A percentile compares a stretch with the other conserved stretches of the same genome.
Conservation (phyloP, 2,329 filamentous ascomycete genomes). For the Pochonia chlamydosporia region DNA sequence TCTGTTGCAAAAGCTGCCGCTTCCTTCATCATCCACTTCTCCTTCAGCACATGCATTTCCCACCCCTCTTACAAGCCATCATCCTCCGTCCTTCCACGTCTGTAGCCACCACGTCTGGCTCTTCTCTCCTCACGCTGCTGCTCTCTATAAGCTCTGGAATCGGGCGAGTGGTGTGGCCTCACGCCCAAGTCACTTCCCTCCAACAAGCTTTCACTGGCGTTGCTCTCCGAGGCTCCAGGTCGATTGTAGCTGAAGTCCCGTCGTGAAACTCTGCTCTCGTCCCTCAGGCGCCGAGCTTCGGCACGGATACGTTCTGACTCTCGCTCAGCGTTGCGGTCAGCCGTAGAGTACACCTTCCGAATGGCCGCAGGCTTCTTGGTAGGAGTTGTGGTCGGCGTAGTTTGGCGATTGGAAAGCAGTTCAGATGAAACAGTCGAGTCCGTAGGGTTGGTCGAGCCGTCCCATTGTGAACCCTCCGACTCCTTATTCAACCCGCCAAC, state of each 20-base stretch:
- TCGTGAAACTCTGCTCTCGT: conserved; percentile 40
- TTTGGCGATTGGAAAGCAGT: conserved; percentile 52
- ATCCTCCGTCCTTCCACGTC: conserved; percentile 27
- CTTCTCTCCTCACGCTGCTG: conserved; percentile 27
- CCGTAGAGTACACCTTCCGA: conserved; percentile 56
- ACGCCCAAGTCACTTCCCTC: conserved; percentile 45
- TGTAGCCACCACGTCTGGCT: conserved; percentile 27
- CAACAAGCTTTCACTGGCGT: conserved; percentile 25
- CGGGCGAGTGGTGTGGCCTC: conserved; percentile 50
- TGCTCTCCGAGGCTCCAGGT: conserved; percentile 27
- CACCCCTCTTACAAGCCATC: conserved; percentile 12
- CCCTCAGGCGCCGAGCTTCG: conserved; percentile 50
- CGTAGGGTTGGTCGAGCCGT: conserved; percentile 64
- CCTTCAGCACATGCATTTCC: no score
- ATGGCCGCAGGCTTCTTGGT: conserved; percentile 38
- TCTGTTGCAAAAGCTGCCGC: background rate
- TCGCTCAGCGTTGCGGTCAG: conserved; percentile 45
- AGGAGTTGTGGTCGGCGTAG: conserved; percentile 49
- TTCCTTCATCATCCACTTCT: no score
- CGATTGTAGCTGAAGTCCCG: conserved; percentile 51
- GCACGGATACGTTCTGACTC: conserved; percentile 50
- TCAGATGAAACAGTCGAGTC: conserved; percentile 55
- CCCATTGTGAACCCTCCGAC: conserved; percentile 72
- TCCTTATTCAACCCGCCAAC: conserved; percentile 86
- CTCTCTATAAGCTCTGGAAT: conserved; percentile 43